These are phyloP conservation scores for Gamsiella multidivaricata DNA, from an alignment of 192 early-diverging fungal genomes.

Conservation along the genomic window DNA sequence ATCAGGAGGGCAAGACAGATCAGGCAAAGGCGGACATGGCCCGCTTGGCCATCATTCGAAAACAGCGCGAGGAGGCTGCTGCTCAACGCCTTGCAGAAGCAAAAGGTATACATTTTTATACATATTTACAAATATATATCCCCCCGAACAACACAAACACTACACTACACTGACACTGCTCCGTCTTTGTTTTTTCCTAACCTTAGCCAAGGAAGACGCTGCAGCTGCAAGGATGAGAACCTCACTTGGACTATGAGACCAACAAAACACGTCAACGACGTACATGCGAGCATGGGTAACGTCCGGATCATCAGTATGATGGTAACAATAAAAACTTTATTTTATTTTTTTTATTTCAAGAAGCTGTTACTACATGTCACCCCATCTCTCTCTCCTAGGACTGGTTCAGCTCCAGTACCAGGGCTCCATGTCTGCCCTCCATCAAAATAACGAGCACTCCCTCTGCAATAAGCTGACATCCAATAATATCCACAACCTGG, in stretches of 20 bases:
- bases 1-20: constrained; percentile 57
- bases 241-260: too few species aligned
- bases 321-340: too few species aligned
- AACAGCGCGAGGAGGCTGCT: constrained; percentile 59
- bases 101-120: too few species aligned
- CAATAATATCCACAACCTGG: constrained; percentile 57
- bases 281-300: too few species aligned
- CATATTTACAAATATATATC: background rate
- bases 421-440: constrained; percentile 43
- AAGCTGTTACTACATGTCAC: too few species aligned
- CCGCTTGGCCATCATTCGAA: constrained; percentile 51
- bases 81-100: constrained; percentile 44
- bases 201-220: background rate
- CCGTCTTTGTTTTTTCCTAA: background rate
- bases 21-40: constrained; percentile 58
- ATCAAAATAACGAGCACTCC: constrained; percentile 56
- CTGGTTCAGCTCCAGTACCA: constrained; percentile 30
- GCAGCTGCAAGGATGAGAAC: background rate
- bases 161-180: background rate
- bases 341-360: too few species aligned
- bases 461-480: constrained; percentile 57
- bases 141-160: background rate
- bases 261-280: too few species aligned
- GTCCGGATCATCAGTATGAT: too few species aligned
- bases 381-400: too few species aligned